Conservation (phyloP, 306 rosid genomes). For the Quercus berberidifolia region DNA sequence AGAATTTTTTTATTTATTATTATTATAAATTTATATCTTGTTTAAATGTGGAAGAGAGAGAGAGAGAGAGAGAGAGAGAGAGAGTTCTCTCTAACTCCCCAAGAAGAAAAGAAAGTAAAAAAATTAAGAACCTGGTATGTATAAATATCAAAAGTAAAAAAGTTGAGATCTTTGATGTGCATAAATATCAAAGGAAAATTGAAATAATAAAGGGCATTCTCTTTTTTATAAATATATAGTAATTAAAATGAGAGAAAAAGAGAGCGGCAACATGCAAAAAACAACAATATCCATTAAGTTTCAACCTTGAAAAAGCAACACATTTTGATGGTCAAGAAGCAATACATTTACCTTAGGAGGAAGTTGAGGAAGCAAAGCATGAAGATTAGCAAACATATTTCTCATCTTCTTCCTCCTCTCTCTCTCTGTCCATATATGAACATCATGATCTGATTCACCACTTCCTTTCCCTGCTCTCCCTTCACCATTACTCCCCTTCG, state of each 20-base stretch:
- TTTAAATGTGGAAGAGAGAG: neutral
- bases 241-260: neutral
- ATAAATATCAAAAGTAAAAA: neutral
- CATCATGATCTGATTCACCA: slow-evolving; percentile 41
- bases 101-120: neutral
- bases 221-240: neutral
- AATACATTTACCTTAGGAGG: slow-evolving; percentile 61
- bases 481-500: neutral
- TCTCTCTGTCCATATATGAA: slow-evolving; percentile 73
- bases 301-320: neutral
- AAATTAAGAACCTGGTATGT: neutral
- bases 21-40: no score
- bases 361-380: slow-evolving; percentile 72
- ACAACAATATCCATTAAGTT: neutral
- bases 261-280: neutral
- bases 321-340: no score
- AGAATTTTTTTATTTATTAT: neutral
- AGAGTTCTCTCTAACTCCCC: neutral
- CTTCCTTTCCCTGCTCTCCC: neutral
- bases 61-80: neutral
- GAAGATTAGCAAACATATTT: slow-evolving; percentile 69
- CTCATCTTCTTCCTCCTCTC: slow-evolving; percentile 90
- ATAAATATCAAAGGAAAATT: neutral
- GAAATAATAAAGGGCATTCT: neutral
- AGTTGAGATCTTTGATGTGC: neutral